These are phyloP conservation scores for Lecanicillium sp. DNA, from an alignment of 2,329 filamentous ascomycete species.

Conservation along the genomic window DNA sequence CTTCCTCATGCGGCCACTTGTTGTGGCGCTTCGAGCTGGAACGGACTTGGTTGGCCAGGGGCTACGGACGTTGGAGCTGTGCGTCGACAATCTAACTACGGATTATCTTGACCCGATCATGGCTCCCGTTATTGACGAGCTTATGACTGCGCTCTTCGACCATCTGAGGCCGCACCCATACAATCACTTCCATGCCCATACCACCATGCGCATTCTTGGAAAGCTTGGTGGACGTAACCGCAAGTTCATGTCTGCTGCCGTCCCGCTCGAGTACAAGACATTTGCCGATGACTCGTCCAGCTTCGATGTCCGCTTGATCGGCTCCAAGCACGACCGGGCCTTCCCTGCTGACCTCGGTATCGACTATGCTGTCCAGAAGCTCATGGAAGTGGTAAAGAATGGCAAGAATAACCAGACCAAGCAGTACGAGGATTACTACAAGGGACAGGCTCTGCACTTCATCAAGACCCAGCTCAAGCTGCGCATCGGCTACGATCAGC, in stretches of 20 bases:
- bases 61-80: slow-evolving; percentile 86
- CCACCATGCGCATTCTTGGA: slow-evolving; percentile 92
- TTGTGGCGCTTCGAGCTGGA: slow-evolving; percentile 87
- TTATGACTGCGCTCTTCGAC: slow-evolving; percentile 97
- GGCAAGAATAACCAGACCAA: slow-evolving; percentile 48
- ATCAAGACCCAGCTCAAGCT: slow-evolving; percentile 87
- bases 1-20: slow-evolving; percentile 93
- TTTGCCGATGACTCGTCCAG: slow-evolving; percentile 85
- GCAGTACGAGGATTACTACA: slow-evolving; percentile 75
- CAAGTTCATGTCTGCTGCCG: slow-evolving; percentile 88
- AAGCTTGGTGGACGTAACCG: slow-evolving; percentile 94
- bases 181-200: slow-evolving; percentile 95
- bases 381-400: slow-evolving; percentile 71
- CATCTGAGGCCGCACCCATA: slow-evolving; percentile 91
- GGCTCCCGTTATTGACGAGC: slow-evolving; percentile 95
- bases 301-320: slow-evolving; percentile 82
- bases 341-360: slow-evolving; percentile 84
- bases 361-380: slow-evolving; percentile 79
- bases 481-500: slow-evolving; percentile 75
- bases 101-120: slow-evolving; percentile 98
- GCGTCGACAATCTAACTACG: slow-evolving; percentile 94
- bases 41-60: slow-evolving; percentile 94
- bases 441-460: slow-evolving; percentile 84
- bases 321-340: slow-evolving; percentile 79
- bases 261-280: slow-evolving; percentile 73